Base-by-base conservation (phyloP, 345 rosid genomes). In the Ricinus communis region DNA sequence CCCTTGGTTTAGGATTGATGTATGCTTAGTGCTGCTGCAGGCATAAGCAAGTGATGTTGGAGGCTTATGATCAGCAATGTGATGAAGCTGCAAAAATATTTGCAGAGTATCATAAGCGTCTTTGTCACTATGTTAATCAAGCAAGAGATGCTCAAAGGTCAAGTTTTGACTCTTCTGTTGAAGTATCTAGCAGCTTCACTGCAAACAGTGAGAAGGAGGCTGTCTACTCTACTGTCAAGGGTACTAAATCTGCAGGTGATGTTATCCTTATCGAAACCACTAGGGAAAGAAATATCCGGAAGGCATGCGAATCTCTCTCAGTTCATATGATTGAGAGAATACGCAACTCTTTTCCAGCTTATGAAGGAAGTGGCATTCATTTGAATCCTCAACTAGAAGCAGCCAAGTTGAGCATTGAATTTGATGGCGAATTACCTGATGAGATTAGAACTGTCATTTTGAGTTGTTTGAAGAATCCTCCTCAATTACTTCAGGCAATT, bases 81-180 rank as follows among this genome's bases (percentile, higher is more conserved):
- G 97, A 91, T 57, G 97, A 94, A 70, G 97, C 96, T 65, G 92
- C 91, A 49, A 88, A 88, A 78, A 87, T 94, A 77, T 91, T 91
- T 84, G 86, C 85, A 1, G 98, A 91, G 80, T 94, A 94, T 81
- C 96, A 91, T 72, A 91, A 85, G 64, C 91, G 89, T 70, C 84
- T 94, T 67, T 82, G 77, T 68, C 85, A 81, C 33, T 90, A 85
- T 60, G 93, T 91, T 70, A 86, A 79, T 78, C 98, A 90, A 87
- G 97, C 97, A 46, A 90, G 91, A 72, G 94, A 88, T 83, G 84
- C 92, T 62, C 89, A 86, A 71, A 84, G 87, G 81, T 82, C 84
- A 19, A 83, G 86, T 81, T 63, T 71, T 46, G 88, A 88, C 69
- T 78, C 83, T 30, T 86, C 87, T 40, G 65, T 69, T 70, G 97